Evolutionary conservation across 2,329 filamentous ascomycete species (phyloP), one percentile per base, ranked within the genome.

Genomic region (Ascochyta koolunga): DNA sequence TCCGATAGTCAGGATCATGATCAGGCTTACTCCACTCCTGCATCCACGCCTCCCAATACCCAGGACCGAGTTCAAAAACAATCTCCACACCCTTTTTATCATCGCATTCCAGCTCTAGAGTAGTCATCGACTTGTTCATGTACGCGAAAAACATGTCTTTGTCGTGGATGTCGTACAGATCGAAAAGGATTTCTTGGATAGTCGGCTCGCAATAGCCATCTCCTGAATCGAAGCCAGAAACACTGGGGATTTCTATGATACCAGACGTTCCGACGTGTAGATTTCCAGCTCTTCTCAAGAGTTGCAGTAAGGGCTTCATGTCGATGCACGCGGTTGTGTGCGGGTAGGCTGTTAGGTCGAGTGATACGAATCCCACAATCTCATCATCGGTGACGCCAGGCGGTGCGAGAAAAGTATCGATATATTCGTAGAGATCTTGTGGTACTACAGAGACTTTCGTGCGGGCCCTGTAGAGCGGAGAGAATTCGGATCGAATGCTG

Each of bases 41-140:
- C 50, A 54, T 54, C 50, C 50, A 54, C 0, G 25, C 32, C 25
- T 54, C 43, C 50, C 50, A 54, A 32, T 48, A 16, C 32, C n/a
- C 21, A 1, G 15, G 11, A 2, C 16, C 15, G 1, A 54, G 44
- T 11, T 43, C 50, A 15, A 54, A 54, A 2, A 54, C 21, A 11
- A 54, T 35, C 16, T 54, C 44, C 11, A 54, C 38, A 5, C 49
- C 42, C 10, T 31, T 46, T 0, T 2, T 11, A 2, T 53, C 38
- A 5, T 39, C 33, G 21, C 21, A 25, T 13, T 39, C 38, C 4
- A 54, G 9, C 25, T 43, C 50, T 5, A 54, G 32, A 13, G 3
- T 11, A 4, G 44, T 48, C 50, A 54, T 54, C 2, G 43, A 24
- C 4, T 5, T 11, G 13, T 39, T 39, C 2, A 48, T 21, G 18